Percentiles rank a stretch among this genome's conserved stretches.
These are phyloP conservation scores for Hygrophorus pudorinus DNA, from an alignment of 768 basidiomycete species.

Conservation along the genomic window DNA sequence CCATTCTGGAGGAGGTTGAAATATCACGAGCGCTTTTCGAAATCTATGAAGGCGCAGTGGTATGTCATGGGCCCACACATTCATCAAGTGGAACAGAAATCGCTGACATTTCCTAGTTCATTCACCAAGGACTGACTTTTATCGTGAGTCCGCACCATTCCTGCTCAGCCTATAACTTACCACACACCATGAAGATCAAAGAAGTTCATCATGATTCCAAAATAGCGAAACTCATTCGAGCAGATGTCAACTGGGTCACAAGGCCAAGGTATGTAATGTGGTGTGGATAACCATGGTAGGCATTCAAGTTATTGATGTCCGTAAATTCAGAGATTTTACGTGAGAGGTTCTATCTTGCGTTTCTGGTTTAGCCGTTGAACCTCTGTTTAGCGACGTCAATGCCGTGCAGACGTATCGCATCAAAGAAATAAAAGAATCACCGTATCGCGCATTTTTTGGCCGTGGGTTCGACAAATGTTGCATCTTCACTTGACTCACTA, in stretches of 20 bases:
- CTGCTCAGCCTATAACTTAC: not conserved
- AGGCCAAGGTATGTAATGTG: constrained; percentile 40
- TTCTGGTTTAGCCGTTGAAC: not conserved
- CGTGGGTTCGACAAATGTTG: constrained; percentile 23
- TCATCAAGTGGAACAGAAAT: not conserved
- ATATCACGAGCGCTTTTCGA: constrained; percentile 79
- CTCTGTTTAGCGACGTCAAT: constrained; percentile 52
- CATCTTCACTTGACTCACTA: not conserved
- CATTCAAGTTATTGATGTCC: not conserved
- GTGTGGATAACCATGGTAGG: not conserved
- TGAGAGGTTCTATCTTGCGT: constrained; percentile 21
- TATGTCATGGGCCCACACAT: constrained; percentile 21
- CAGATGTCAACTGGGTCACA: constrained; percentile 83
- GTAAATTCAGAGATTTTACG: constrained; percentile 57
- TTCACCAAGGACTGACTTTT: constrained; percentile 80
- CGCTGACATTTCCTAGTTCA: constrained; percentile 41
- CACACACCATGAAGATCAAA: constrained; percentile 38
- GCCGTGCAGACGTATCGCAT: constrained; percentile 71
- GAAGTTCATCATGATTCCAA: constrained; percentile 75
- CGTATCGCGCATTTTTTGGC: constrained; percentile 59
- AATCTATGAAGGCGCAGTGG: constrained; percentile 82
- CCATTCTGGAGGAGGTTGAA: constrained; percentile 74
- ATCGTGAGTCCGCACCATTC: constrained; percentile 40
- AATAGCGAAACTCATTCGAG: constrained; percentile 55
- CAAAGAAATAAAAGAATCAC: constrained; percentile 47